A percentile compares a stretch with the other conserved stretches of the same genome.
phyloP scores from a whole-genome alignment of 169 alveolate genomes.

The Cryptosporidium meleagridis region DNA sequence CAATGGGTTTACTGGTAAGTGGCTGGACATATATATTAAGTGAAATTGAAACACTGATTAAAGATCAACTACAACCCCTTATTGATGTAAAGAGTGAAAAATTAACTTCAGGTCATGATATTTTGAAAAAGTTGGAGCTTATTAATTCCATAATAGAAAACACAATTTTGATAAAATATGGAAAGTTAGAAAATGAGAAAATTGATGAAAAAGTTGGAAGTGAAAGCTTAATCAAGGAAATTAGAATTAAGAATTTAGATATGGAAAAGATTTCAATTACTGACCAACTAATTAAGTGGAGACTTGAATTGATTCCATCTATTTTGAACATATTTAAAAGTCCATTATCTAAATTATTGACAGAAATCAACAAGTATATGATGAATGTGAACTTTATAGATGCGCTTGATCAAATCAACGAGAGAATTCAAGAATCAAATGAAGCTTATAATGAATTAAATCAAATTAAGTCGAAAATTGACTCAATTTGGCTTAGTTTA shows the following conservation, averaged over 20 bases:
- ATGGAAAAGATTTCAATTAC: slow-evolving; percentile 7
- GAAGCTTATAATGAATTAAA: neutral
- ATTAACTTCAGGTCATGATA: slow-evolving; percentile 28
- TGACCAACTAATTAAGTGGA: slow-evolving; percentile 4
- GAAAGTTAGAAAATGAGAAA: neutral
- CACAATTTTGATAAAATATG: slow-evolving; percentile 18
- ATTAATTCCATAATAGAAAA: slow-evolving; percentile 27
- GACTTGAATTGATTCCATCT: slow-evolving; percentile 1
- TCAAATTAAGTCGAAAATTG: slow-evolving; percentile 8
- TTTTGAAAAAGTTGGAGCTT: slow-evolving; percentile 5
- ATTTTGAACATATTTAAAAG: neutral
- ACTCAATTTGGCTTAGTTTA: slow-evolving; percentile 20
- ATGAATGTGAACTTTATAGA: neutral
- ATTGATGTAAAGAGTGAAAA: neutral
- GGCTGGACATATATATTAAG: slow-evolving; percentile 19
- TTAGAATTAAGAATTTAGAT: slow-evolving; percentile 5
- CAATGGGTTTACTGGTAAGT: neutral
- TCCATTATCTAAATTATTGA: slow-evolving; percentile 11
- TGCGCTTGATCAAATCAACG: neutral
- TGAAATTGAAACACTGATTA: slow-evolving; percentile 14
- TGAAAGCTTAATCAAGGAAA: neutral
- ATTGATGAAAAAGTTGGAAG: neutral
- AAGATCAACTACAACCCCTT: slow-evolving; percentile 38
- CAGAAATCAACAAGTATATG: neutral
- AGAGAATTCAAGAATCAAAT: slow-evolving; percentile 2